A percentile compares a stretch with the other conserved stretches of the same genome.
Conservation (phyloP, 1,284 basidiomycete species). For the Trametes versicolor region DNA sequence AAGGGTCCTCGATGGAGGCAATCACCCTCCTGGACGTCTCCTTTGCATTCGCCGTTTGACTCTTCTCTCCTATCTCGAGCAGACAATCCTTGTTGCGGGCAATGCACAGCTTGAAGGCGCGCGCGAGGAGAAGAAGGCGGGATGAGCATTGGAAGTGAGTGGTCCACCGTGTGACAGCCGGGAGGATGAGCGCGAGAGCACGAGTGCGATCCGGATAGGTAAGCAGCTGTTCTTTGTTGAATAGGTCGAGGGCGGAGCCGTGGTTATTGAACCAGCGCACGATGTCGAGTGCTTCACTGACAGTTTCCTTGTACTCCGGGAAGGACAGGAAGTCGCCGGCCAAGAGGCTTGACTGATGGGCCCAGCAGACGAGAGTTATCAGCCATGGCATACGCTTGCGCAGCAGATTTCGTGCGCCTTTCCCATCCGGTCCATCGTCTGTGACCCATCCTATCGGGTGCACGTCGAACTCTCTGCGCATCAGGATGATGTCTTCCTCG, state of each 20-base stretch:
- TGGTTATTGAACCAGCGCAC: conserved; percentile 39
- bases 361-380: conserved; percentile 41
- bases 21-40: conserved; percentile 31
- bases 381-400: conserved; percentile 22
- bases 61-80: conserved; percentile 28
- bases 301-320: conserved; percentile 27
- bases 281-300: conserved; percentile 32
- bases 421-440: conserved; percentile 38
- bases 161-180: conserved; percentile 47
- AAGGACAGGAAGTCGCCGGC: conserved; percentile 45
- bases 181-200: conserved; percentile 43
- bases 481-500: conserved; percentile 26
- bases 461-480: conserved; percentile 17
- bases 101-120: conserved; percentile 29
- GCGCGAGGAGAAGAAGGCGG: conserved; percentile 37
- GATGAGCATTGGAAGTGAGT: conserved; percentile 39
- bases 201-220: background rate
- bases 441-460: conserved; percentile 34
- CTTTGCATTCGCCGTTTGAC: conserved; percentile 26
- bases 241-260: conserved; percentile 14
- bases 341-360: conserved; percentile 48
- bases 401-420: conserved; percentile 30
- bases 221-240: conserved; percentile 20
- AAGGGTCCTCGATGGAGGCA: conserved; percentile 25
- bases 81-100: conserved; percentile 33